Evolutionary conservation across 305 asterid species (phyloP).

Genomic region (Fraxinus xanthoxyloides): DNA sequence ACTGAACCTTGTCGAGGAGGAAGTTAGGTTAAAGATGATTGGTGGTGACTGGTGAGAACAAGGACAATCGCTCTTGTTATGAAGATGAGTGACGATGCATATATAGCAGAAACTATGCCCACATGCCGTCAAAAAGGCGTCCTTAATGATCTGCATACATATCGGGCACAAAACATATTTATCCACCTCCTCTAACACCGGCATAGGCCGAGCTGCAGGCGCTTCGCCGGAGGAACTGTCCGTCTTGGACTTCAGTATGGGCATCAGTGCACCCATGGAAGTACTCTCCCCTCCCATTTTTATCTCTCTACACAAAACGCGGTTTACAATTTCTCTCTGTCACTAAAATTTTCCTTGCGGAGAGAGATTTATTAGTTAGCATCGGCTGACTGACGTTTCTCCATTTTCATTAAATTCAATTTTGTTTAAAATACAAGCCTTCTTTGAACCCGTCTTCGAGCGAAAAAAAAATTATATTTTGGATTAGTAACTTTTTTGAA

Average conservation of each 20-base stretch:
- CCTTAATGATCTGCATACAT: slow-evolving; percentile 63
- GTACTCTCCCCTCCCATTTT: slow-evolving; percentile 37
- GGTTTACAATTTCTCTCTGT: neutral
- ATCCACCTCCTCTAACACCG: slow-evolving; percentile 33
- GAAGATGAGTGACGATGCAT: slow-evolving; percentile 76
- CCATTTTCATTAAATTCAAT: too few species aligned
- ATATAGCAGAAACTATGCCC: slow-evolving; percentile 83
- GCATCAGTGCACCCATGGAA: slow-evolving; percentile 49
- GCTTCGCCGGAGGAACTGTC: slow-evolving; percentile 30
- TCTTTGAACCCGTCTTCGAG: too few species aligned
- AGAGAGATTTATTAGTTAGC: too few species aligned
- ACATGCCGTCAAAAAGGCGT: slow-evolving; percentile 63
- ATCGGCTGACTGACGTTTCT: too few species aligned
- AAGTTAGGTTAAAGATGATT: slow-evolving; percentile 66
- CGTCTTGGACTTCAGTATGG: slow-evolving; percentile 46
- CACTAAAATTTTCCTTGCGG: too few species aligned
- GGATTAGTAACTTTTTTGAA: too few species aligned
- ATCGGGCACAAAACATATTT: slow-evolving; percentile 63
- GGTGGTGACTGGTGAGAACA: slow-evolving; percentile 54
- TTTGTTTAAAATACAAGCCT: too few species aligned
- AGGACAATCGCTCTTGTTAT: slow-evolving; percentile 66
- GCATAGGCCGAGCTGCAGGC: slow-evolving; percentile 13
- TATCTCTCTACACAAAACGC: neutral
- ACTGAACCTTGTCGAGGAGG: slow-evolving; percentile 60
- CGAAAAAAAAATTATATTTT: too few species aligned